These are phyloP conservation scores for Neurospora terricola DNA, from an alignment of 495 filamentous ascomycete genomes.

Conservation along the genomic window DNA sequence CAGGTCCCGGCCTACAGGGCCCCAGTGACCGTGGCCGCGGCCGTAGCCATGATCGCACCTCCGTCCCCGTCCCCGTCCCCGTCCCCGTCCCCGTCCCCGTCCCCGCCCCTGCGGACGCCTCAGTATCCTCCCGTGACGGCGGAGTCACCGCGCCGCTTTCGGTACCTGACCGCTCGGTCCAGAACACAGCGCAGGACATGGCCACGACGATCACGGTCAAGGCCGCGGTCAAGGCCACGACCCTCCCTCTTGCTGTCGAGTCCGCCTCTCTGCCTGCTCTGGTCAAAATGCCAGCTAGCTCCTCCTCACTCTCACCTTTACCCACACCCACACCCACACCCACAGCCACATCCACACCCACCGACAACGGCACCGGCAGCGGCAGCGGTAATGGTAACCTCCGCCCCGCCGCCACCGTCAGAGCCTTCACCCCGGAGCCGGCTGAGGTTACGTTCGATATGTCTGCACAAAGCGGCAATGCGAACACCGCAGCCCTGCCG, in stretches of 20 bases:
- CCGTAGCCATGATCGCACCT: not conserved
- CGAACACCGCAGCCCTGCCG: constrained; percentile 9
- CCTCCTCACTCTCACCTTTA: constrained; percentile 28
- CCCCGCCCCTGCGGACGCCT: not conserved
- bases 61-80: not conserved
- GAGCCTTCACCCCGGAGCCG: constrained; percentile 45
- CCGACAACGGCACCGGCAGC: not conserved
- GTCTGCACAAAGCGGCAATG: constrained; percentile 11
- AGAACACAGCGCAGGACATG: not conserved
- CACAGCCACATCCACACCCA: not conserved
- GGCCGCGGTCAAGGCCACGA: not conserved
- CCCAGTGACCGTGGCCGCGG: not conserved
- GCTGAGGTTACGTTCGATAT: constrained; percentile 19
- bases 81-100: not conserved
- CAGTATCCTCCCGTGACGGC: not conserved
- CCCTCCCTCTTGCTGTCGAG: not conserved
- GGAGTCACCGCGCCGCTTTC: not conserved
- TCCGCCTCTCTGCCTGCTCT: not conserved
- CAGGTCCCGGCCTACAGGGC: not conserved
- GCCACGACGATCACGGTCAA: not conserved
- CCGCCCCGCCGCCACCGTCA: constrained; percentile 27
- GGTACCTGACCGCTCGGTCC: not conserved
- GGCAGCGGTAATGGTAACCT: constrained; percentile 9
- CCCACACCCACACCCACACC: constrained; percentile 33
- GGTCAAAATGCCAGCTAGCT: not conserved